Evolutionary conservation across 495 filamentous ascomycete species (phyloP), one percentile per base, ranked within the genome.

Genomic region (Aspergillus incahuasiensis): DNA sequence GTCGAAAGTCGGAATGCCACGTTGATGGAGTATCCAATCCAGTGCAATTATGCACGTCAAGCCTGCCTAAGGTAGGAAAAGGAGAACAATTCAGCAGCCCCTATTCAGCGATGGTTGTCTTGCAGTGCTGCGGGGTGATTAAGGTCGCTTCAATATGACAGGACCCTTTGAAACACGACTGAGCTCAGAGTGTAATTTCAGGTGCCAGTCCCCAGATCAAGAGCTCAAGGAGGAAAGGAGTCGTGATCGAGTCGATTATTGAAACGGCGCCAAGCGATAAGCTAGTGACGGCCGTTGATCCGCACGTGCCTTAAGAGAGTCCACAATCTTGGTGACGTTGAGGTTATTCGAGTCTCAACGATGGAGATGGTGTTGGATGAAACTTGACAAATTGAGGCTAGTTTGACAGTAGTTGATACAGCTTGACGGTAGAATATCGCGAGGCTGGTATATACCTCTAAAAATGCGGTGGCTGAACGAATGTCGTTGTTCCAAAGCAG

Each of bases 1-100:
- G 63, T 60, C 56, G 52, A 56, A 49, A 53, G 28, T 62, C 64
- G 62, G 56, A 75, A 72, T 71, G 70, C 67, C 69, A 69, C 66
- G 69, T 70, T 65, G 59, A 65, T 65, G 54, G 39, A 51, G 55
- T 58, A 55, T 60, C 58, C 58, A 56, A 61, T 67, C 66, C 64
- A 39, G 58, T 49, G 30, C 38, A 16, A n/a, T 45, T 8, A 45
- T 42, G 58, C 63, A 65, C 59, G 58, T 62, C 35, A 54, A 56
- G 39, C 52, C 15, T 39, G 25, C 24, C 22, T 30, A n/a, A 57
- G 45, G 47, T 49, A 45, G 21, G 55, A 40, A 55, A n/a, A 48
- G 42, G 49, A 55, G 20, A 25, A 39, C 28, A 58, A 35, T 56
- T 62, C 51, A 48, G 54, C 30, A 56, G 34, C 35, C 28, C 44